These are phyloP conservation scores for Alternaria solani DNA, from an alignment of 2,329 filamentous ascomycete genomes.

Conservation along the genomic window DNA sequence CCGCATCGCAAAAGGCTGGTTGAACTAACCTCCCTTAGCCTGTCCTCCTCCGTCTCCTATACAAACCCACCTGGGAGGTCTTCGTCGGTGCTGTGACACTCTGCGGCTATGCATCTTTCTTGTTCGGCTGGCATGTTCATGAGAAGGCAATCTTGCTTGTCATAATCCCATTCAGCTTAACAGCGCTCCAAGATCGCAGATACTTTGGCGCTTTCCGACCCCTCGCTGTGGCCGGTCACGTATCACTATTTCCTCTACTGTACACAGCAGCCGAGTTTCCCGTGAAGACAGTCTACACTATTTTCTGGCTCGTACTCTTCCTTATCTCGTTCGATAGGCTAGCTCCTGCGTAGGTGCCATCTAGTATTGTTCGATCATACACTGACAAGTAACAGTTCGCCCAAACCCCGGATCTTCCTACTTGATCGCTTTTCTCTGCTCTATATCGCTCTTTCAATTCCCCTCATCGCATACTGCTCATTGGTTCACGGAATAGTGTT, in stretches of 20 bases:
- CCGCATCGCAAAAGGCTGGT: neutral
- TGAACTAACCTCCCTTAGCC: constrained; percentile 29
- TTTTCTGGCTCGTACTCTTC: constrained; percentile 89
- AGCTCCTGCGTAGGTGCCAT: constrained; percentile 72
- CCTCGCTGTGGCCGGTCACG: constrained; percentile 89
- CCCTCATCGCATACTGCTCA: constrained; percentile 87
- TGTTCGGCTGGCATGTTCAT: constrained; percentile 98
- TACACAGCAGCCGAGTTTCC: constrained; percentile 94
- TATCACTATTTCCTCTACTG: constrained; percentile 91
- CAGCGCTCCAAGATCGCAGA: constrained; percentile 87
- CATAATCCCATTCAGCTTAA: constrained; percentile 92
- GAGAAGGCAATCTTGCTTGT: constrained; percentile 96
- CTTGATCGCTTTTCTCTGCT: constrained; percentile 89
- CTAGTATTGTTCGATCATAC: neutral
- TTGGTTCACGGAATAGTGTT: constrained; percentile 84
- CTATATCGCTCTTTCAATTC: constrained; percentile 90
- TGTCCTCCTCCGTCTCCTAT: constrained; percentile 80
- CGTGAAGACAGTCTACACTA: constrained; percentile 90
- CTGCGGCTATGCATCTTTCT: constrained; percentile 93
- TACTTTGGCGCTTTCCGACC: constrained; percentile 93
- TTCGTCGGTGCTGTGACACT: constrained; percentile 91
- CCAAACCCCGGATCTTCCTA: constrained; percentile 81
- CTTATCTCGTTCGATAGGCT: constrained; percentile 85
- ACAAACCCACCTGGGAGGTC: constrained; percentile 81
- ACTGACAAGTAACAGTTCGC: constrained; percentile 60